phyloP scores from a whole-genome alignment of 225 moss, liverwort and hornwort genomes.

The Ulota crispa region DNA sequence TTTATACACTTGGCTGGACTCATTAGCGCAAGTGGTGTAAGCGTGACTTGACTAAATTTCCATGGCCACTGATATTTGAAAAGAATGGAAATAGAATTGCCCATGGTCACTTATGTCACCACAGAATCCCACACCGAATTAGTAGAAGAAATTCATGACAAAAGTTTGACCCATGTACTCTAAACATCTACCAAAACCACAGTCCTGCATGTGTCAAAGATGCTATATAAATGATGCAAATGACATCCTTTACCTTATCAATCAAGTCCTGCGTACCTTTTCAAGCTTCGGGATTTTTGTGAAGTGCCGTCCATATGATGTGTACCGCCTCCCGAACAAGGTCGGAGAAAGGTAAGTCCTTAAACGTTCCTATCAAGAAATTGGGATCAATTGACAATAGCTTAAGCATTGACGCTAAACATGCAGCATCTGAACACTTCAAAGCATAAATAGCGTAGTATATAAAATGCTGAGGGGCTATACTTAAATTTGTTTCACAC shows the following conservation, averaged over 20 bases:
- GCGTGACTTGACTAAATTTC: neutral
- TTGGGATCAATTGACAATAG: neutral
- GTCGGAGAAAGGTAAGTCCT: conserved; percentile 68
- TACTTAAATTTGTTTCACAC: conserved; percentile 2
- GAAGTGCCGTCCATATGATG: conserved; percentile 87
- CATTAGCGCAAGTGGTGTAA: neutral
- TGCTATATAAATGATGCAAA: neutral
- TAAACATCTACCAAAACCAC: neutral
- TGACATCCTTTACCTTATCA: neutral
- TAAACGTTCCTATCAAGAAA: conserved; percentile 45
- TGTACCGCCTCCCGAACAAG: conserved; percentile 76
- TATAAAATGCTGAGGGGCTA: neutral
- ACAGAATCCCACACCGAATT: neutral
- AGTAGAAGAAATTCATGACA: neutral
- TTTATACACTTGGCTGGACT: neutral
- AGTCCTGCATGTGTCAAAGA: neutral
- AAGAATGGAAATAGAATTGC: neutral
- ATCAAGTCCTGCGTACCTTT: conserved; percentile 46
- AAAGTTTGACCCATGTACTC: neutral
- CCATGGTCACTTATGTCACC: neutral
- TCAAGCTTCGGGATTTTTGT: conserved; percentile 66
- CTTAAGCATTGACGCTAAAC: neutral
- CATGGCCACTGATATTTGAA: neutral
- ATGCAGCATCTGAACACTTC: neutral
- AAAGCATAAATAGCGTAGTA: neutral